These are phyloP conservation scores for Kondoa malvinella DNA, from an alignment of 768 basidiomycete genomes.

Conservation along the genomic window DNA sequence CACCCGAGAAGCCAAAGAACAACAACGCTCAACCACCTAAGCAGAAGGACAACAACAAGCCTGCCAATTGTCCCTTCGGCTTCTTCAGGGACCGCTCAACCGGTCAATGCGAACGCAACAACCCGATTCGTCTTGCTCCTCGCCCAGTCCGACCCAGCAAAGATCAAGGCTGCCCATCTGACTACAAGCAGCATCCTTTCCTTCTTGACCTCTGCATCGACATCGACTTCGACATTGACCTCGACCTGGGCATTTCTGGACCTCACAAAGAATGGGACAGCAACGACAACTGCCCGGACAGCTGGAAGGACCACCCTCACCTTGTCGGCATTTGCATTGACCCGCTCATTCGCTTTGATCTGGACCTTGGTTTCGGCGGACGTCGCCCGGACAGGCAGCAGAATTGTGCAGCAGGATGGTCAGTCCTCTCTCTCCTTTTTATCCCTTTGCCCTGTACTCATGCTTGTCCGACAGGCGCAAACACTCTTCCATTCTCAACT, in stretches of 20 bases:
- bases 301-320: neutral
- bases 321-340: neutral
- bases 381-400: neutral
- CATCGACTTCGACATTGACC: neutral
- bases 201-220: conserved; percentile 8
- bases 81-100: neutral
- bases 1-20: neutral
- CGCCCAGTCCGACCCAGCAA: neutral
- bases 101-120: neutral
- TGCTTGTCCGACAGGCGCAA: conserved; percentile 4
- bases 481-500: conserved; percentile 2
- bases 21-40: neutral
- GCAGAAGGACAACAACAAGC: too few relatives aligned
- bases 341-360: neutral
- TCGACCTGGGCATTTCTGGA: conserved; percentile 3
- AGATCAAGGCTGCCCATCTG: neutral
- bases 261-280: conserved; percentile 1
- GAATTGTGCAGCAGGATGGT: neutral
- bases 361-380: neutral
- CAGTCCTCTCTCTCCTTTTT: neutral
- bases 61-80: neutral
- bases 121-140: neutral
- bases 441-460: neutral
- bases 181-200: conserved; percentile 1
- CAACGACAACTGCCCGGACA: neutral